phyloP scores from a whole-genome alignment of 805 yeast genomes.

The Cyberlindnera lachancei region DNA sequence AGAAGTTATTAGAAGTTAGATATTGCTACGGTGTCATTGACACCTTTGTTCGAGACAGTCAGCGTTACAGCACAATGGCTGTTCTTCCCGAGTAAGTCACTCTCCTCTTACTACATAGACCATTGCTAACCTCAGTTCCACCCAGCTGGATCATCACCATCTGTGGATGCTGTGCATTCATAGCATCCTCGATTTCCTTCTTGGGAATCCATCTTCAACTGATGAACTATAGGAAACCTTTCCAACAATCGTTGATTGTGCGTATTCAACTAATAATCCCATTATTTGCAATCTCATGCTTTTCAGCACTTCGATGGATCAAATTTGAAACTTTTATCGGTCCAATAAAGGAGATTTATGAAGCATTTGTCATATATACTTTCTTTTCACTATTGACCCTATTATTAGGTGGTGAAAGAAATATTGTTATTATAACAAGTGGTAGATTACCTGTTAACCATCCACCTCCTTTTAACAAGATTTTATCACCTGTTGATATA shows the following conservation, averaged over 20 bases:
- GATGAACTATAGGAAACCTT: conserved; percentile 77
- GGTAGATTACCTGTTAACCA: conserved; percentile 69
- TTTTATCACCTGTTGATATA: conserved; percentile 60
- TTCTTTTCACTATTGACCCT: conserved; percentile 78
- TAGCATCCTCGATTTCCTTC: conserved; percentile 8
- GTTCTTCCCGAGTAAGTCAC: conserved; percentile 5
- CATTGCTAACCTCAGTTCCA: neutral
- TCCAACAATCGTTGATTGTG: conserved; percentile 77
- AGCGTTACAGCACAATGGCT: too few species aligned
- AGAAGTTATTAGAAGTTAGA: too few species aligned
- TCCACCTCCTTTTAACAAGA: conserved; percentile 43
- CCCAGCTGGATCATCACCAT: conserved; percentile 8
- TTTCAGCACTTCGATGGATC: conserved; percentile 43
- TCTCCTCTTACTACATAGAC: too few species aligned
- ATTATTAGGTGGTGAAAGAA: conserved; percentile 87
- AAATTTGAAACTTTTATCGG: conserved; percentile 43
- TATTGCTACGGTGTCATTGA: too few species aligned
- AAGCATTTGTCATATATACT: conserved; percentile 92
- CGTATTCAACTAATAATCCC: conserved; percentile 82
- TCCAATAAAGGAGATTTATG: conserved; percentile 84
- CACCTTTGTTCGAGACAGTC: too few species aligned
- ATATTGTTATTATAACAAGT: conserved; percentile 62
- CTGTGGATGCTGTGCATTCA: conserved; percentile 8
- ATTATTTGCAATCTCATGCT: conserved; percentile 67
- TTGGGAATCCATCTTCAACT: conserved; percentile 33